These are phyloP conservation scores for Leishmania braziliensis DNA, from an alignment of 208 protist genomes.

Conservation along the genomic window DNA sequence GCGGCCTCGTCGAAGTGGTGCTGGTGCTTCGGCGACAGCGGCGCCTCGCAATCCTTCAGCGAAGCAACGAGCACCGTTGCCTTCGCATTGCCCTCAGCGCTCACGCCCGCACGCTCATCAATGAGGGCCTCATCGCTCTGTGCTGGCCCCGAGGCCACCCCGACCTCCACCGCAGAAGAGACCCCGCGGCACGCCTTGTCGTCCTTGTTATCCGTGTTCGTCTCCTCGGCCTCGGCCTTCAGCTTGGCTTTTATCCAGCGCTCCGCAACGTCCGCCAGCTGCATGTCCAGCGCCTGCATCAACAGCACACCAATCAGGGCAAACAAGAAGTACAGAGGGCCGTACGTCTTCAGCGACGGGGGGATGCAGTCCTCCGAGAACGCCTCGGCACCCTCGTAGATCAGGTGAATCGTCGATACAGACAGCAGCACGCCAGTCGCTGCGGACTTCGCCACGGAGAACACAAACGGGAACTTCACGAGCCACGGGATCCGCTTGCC, in stretches of 20 bases:
- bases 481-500: conserved; percentile 50
- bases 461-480: conserved; percentile 45
- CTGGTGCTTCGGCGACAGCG: background rate
- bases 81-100: background rate
- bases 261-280: conserved; percentile 44
- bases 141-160: background rate
- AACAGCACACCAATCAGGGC: conserved; percentile 53
- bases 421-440: conserved; percentile 68
- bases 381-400: conserved; percentile 40
- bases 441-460: conserved; percentile 48
- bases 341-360: conserved; percentile 32
- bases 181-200: background rate
- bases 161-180: background rate
- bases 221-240: background rate
- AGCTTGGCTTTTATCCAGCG: conserved; percentile 31
- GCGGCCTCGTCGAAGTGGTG: background rate
- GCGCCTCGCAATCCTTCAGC: background rate
- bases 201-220: background rate
- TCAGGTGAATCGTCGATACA: conserved; percentile 59
- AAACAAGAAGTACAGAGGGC: conserved; percentile 55
- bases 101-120: background rate
- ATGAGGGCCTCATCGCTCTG: background rate
- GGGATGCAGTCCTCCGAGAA: conserved; percentile 53
- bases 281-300: conserved; percentile 59
- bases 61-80: background rate